Base-by-base conservation (phyloP, 1,139 yeast species). In the Geotrichum siamense region DNA sequence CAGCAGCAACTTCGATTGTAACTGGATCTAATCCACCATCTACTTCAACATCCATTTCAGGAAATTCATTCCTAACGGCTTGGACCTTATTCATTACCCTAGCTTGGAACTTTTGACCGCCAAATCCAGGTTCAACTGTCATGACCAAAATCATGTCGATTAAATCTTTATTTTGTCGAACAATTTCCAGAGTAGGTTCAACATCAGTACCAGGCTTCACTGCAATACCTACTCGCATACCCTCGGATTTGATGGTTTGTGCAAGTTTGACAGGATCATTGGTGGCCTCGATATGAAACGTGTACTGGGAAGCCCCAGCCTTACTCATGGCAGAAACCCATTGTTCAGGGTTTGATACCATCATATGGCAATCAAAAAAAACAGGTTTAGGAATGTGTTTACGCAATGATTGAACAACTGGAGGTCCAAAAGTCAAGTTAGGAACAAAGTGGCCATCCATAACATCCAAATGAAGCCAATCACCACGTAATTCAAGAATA, bases 371-470 rank as follows among this genome's bases (percentile, higher is more conserved):
- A 65, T 91, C 99, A 60, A 91, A 89, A 61, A 87, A 89, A n/a
- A 82, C 79, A 40, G 71, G 68, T 56, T 76, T 69, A 41, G 97
- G 96, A 43, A 89, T 73, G 47, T 78, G 78, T 53, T 76, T 73
- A 59, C 98, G 78, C 57, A 91, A 74, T 34, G 89, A 79, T 48
- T 78, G 69, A 48, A 91, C 87, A 44, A 91, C 78, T 47, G 96
- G 94, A 36, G 94, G 86, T 13, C 98, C 98, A 60, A 91, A 72
- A 4, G 96, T 80, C 56, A 91, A 82, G 68, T 93, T 91, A 54
- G 98, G 98, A 40, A 93, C 98, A 64, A 91, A 91, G 66, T 91
- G 91, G 45, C 98, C 97, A 63, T 91, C 99, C 99, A 91, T 91
- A 42, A 91, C 93, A 64, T 91, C 99, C 46, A 91, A 79, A 65